These are phyloP conservation scores for Monilinia aucupariae DNA, from an alignment of 2,329 filamentous ascomycete species.

Conservation along the genomic window DNA sequence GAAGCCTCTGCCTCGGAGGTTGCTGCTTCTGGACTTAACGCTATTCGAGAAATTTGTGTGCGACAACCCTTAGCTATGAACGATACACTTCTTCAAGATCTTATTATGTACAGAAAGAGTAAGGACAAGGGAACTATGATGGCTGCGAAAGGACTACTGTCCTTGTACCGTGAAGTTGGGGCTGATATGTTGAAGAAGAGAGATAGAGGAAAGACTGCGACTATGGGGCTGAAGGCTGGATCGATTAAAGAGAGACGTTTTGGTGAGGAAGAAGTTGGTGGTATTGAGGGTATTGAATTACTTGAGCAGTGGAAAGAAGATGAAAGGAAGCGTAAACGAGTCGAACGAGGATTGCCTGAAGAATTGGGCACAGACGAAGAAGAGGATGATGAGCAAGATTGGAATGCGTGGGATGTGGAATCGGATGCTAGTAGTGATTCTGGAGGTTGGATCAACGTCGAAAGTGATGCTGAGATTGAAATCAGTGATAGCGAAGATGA, in stretches of 20 bases:
- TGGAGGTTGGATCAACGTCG: slow-evolving; percentile 89
- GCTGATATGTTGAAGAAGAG: slow-evolving; percentile 84
- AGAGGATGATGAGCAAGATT: slow-evolving; percentile 36
- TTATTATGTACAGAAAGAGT: slow-evolving; percentile 92
- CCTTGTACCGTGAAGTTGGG: slow-evolving; percentile 84
- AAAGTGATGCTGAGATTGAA: slow-evolving; percentile 74
- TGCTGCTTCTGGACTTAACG: slow-evolving; percentile 84
- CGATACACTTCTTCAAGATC: slow-evolving; percentile 88
- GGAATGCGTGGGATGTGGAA: slow-evolving; percentile 34
- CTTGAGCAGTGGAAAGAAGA: slow-evolving; percentile 92
- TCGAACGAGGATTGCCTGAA: slow-evolving; percentile 62
- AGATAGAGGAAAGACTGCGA: slow-evolving; percentile 86
- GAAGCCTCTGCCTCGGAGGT: slow-evolving; percentile 90
- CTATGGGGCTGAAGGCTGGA: slow-evolving; percentile 72
- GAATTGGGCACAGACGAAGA: slow-evolving; percentile 54
- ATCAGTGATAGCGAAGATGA: slow-evolving; percentile 72
- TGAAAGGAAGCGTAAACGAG: slow-evolving; percentile 67
- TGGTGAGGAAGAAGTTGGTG: slow-evolving; percentile 73
- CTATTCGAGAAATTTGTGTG: slow-evolving; percentile 88
- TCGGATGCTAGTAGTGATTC: slow-evolving; percentile 60
- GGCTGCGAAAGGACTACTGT: slow-evolving; percentile 88
- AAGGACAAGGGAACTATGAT: slow-evolving; percentile 99
- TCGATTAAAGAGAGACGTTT: slow-evolving; percentile 72
- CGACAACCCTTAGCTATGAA: slow-evolving; percentile 95
- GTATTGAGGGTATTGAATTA: slow-evolving; percentile 87